Conservation (phyloP, 306 rosid species). For the Trichosanthes cucumerina region DNA sequence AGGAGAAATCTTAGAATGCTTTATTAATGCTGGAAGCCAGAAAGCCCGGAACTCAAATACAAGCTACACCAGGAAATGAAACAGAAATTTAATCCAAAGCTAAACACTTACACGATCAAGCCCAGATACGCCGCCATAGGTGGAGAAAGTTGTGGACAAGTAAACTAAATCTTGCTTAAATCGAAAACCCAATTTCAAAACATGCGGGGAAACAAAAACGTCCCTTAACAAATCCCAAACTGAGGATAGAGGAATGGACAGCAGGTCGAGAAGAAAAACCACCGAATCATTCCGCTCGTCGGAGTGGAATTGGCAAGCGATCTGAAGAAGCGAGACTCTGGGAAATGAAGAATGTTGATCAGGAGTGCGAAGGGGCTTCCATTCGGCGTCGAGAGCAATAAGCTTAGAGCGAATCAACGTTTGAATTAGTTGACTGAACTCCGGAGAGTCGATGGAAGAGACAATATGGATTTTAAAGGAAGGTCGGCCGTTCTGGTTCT, state of each 20-base stretch:
- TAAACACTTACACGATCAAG: slow-evolving; percentile 42
- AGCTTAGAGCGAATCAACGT: slow-evolving; percentile 44
- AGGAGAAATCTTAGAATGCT: background rate
- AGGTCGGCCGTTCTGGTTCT: slow-evolving; percentile 8
- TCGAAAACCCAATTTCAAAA: slow-evolving; percentile 70
- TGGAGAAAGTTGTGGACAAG: slow-evolving; percentile 60
- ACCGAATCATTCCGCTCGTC: slow-evolving; percentile 25
- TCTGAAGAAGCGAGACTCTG: slow-evolving; percentile 62
- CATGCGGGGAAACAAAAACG: slow-evolving; percentile 43
- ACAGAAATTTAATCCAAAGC: background rate
- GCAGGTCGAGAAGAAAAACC: slow-evolving; percentile 61
- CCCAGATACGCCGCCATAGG: slow-evolving; percentile 56
- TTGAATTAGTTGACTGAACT: slow-evolving; percentile 42
- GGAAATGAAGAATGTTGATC: slow-evolving; percentile 37
- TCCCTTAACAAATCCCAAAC: slow-evolving; percentile 48
- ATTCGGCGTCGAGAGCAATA: slow-evolving; percentile 81
- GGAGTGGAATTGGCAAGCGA: slow-evolving; percentile 50
- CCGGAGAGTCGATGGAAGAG: slow-evolving; percentile 47
- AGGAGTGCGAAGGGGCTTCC: slow-evolving; percentile 61
- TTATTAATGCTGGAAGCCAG: background rate
- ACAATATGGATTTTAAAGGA: slow-evolving; percentile 37
- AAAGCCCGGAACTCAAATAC: background rate
- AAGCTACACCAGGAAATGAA: slow-evolving; percentile 10
- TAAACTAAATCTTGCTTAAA: slow-evolving; percentile 82
- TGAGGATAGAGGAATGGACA: slow-evolving; percentile 41